These are phyloP conservation scores for Xylaria sp. DNA, from an alignment of 2,329 filamentous ascomycete species.

Conservation along the genomic window DNA sequence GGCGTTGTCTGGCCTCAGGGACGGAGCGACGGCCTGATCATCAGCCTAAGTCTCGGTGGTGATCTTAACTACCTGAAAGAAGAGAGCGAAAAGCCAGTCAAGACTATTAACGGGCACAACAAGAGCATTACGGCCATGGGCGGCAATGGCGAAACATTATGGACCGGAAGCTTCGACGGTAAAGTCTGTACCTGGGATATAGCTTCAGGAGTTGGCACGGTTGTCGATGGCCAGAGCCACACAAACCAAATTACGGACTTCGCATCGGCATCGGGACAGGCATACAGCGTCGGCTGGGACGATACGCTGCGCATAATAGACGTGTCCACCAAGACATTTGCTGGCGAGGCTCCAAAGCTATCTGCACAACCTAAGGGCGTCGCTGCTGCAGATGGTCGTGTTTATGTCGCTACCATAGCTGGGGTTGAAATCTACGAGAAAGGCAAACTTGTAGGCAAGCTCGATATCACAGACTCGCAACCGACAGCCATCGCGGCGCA, in stretches of 20 bases:
- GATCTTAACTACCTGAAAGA: slow-evolving; percentile 89
- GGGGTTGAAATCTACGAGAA: slow-evolving; percentile 68
- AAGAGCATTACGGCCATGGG: slow-evolving; percentile 87
- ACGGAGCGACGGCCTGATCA: slow-evolving; percentile 84
- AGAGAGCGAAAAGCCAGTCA: slow-evolving; percentile 74
- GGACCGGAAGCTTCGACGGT: slow-evolving; percentile 93
- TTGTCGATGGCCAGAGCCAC: slow-evolving; percentile 82
- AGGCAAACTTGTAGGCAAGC: slow-evolving; percentile 68
- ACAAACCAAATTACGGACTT: slow-evolving; percentile 88
- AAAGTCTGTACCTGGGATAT: slow-evolving; percentile 87
- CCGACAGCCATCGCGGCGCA: slow-evolving; percentile 78
- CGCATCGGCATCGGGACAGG: slow-evolving; percentile 66
- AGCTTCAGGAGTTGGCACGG: slow-evolving; percentile 71
- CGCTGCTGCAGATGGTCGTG: slow-evolving; percentile 51
- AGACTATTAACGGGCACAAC: slow-evolving; percentile 85
- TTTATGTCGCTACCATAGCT: slow-evolving; percentile 62
- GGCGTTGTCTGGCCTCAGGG: slow-evolving; percentile 90
- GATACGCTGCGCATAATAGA: slow-evolving; percentile 87
- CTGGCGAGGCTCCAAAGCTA: slow-evolving; percentile 73
- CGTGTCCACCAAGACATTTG: slow-evolving; percentile 77
- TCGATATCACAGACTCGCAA: slow-evolving; percentile 67
- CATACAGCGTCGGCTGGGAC: slow-evolving; percentile 95
- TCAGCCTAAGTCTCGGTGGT: slow-evolving; percentile 87
- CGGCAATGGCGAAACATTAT: slow-evolving; percentile 72
- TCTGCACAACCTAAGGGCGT: slow-evolving; percentile 76